phyloP scores from a whole-genome alignment of 352 stramenopile genomes.

The Phytophthora megakarya region DNA sequence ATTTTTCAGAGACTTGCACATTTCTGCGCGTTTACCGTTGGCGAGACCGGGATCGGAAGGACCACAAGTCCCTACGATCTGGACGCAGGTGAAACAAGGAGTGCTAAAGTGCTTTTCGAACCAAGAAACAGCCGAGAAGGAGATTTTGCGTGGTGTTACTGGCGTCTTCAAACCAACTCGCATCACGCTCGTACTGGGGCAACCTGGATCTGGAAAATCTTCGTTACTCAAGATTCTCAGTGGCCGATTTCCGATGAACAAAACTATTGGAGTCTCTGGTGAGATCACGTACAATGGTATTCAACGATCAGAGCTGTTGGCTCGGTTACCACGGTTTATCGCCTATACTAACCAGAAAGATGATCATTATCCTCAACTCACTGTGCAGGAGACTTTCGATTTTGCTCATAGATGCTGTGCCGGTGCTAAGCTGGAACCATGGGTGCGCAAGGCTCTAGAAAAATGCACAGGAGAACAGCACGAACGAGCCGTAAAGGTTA shows the following conservation, averaged over 20 bases:
- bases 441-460: constrained; percentile 39
- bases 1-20: constrained; percentile 53
- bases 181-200: constrained; percentile 49
- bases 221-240: constrained; percentile 46
- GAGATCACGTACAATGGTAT: constrained; percentile 55
- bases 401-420: constrained; percentile 89
- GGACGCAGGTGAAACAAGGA: constrained; percentile 35
- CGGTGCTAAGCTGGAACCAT: constrained; percentile 48
- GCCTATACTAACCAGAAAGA: constrained; percentile 74
- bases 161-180: constrained; percentile 42
- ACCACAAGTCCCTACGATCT: constrained; percentile 36
- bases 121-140: constrained; percentile 40
- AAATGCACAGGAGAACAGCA: constrained; percentile 47
- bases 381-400: constrained; percentile 92
- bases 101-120: constrained; percentile 26
- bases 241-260: constrained; percentile 48
- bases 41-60: constrained; percentile 30
- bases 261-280: constrained; percentile 44
- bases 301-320: constrained; percentile 26
- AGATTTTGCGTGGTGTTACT: constrained; percentile 42
- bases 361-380: constrained; percentile 86
- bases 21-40: constrained; percentile 36
- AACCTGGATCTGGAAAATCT: constrained; percentile 51
- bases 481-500: constrained; percentile 35
- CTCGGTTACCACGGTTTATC: constrained; percentile 40